Base-by-base conservation (phyloP, 352 stramenopile genomes). In the Globisporangium spiculum region DNA sequence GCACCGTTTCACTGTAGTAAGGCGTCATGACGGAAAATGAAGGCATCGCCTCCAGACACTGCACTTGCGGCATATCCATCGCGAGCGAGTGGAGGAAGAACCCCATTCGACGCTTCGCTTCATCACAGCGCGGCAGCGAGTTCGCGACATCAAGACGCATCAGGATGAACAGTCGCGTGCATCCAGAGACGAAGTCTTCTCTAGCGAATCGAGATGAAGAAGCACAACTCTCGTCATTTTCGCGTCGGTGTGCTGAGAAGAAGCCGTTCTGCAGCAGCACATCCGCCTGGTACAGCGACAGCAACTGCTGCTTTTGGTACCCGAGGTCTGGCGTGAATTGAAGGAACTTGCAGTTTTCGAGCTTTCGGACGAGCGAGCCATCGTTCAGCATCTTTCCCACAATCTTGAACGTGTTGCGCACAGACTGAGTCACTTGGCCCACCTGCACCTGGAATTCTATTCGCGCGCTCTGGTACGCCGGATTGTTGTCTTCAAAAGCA, bases 1-100 rank as follows among this genome's bases (percentile, higher is more conserved):
- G 63, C 16, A 96, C 89, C 1, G 88, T 93, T 64, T 96, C 89
- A 20, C 79, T 92, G 72, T 96, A 96, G 68, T 95, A 96, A 32
- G 89, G 89, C 12, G 89, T 96, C 76, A 96, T 91, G 4, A 96
- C 89, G 0, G 86, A 95, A 65, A 96, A 96, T 5, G 89, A 96
- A 9, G 85, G 87, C 86, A 96, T 94, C 0, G 86, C 83, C 63
- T 93, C 82, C 48, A 96, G 75, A 4, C 86, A 90, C 38, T 70
- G 64, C 1, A 96, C 81, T 44, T 80, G 74, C 2, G 89, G 87
- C 77, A 96, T 96, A 6, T 92, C 76, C 89, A 96, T 96, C 10
- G 74, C 70, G 26, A 96, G 67, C 27, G 89, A 94, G 65, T 96
- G 85, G 16, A 96, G 66, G 68, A 96, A 96, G 74, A 96, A 96